A percentile compares a stretch with the other conserved stretches of the same genome.
Conservation (phyloP, 768 basidiomycete species). For the Macrolepiota dolichaula region DNA sequence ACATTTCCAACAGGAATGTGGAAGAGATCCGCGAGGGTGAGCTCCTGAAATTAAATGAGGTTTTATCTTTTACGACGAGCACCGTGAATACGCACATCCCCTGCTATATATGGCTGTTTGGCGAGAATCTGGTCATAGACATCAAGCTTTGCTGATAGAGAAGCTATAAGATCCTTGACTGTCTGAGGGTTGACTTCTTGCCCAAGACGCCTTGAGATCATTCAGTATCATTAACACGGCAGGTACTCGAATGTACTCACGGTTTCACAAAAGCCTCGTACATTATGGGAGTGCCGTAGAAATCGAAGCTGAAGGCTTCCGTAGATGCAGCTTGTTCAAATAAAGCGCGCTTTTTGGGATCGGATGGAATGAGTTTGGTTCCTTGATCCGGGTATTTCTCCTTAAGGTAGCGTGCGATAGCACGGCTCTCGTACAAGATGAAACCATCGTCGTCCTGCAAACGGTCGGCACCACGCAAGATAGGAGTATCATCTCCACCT, state of each 20-base stretch:
- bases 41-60: constrained; percentile 20
- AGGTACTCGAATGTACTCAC: constrained; percentile 24
- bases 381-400: constrained; percentile 45
- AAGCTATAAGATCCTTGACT: constrained; percentile 16
- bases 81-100: constrained; percentile 27
- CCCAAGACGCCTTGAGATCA: constrained; percentile 9
- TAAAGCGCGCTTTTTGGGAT: constrained; percentile 25
- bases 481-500: constrained; percentile 10
- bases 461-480: neutral
- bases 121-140: constrained; percentile 45
- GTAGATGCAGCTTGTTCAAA: constrained; percentile 40
- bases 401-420: constrained; percentile 51
- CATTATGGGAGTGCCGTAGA: constrained; percentile 25
- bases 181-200: constrained; percentile 20
- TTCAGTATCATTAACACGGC: neutral
- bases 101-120: constrained; percentile 45
- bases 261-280: constrained; percentile 45
- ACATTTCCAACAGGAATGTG: constrained; percentile 37
- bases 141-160: constrained; percentile 33
- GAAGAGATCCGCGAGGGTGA: constrained; percentile 44
- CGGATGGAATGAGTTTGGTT: constrained; percentile 41
- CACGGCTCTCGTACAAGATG: constrained; percentile 51
- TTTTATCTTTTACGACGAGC: neutral
- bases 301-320: constrained; percentile 46
- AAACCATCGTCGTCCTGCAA: constrained; percentile 51